A percentile compares a stretch with the other conserved stretches of the same genome.
Evolutionary conservation across 176 grass and related monocot genomes (phyloP).

Genomic region (Carex pumila): DNA sequence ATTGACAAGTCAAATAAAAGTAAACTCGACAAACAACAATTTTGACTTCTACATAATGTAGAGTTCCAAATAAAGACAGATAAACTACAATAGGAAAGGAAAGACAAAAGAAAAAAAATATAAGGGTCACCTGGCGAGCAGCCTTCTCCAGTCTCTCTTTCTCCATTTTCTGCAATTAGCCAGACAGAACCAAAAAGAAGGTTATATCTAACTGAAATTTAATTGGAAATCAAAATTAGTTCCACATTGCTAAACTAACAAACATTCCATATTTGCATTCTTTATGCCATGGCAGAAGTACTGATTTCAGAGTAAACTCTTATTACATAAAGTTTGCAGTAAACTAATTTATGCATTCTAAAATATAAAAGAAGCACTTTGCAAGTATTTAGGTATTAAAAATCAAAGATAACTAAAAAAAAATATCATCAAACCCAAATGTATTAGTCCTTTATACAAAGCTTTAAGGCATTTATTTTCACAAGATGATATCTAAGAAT

Average conservation of each 20-base stretch:
- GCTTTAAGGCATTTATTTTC: neutral
- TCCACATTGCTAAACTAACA: neutral
- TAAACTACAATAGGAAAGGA: neutral
- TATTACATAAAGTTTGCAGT: neutral
- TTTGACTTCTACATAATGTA: neutral
- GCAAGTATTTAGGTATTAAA: neutral
- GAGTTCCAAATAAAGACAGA: neutral
- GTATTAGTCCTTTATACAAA: neutral
- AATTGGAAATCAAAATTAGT: conserved; percentile 3
- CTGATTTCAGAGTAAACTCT: neutral
- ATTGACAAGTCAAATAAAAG: neutral
- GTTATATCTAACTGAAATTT: neutral
- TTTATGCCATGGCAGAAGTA: neutral
- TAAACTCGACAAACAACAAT: neutral
- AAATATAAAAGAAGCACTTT: neutral
- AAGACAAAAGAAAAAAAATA: neutral
- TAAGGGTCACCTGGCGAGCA: conserved; percentile 47
- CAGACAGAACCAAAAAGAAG: conserved; percentile 14
- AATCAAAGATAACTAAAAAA: neutral
- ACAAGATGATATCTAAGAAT: neutral
- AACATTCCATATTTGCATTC: neutral
- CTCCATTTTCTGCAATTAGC: conserved; percentile 66
- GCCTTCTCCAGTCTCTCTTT: conserved; percentile 74
- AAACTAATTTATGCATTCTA: neutral
- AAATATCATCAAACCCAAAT: neutral